A percentile compares a stretch with the other conserved stretches of the same genome.
Conservation (phyloP, 305 asterid species). For the Solanum hybrid region DNA sequence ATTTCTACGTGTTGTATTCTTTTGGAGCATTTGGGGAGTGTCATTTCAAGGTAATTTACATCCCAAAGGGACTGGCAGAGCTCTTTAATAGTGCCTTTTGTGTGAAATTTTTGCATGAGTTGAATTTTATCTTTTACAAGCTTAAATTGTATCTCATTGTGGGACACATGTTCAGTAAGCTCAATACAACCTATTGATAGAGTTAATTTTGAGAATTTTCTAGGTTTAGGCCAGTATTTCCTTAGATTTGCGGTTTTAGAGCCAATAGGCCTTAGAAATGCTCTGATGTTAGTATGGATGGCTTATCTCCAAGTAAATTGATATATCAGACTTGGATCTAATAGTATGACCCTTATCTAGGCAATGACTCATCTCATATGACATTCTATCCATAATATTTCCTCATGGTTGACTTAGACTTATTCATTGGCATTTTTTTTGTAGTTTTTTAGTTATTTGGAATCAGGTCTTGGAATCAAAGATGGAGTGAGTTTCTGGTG, state of each 20-base stretch:
- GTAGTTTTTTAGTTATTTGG: not conserved
- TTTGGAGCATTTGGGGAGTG: not conserved
- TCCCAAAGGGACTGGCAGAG: not conserved
- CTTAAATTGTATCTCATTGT: not conserved
- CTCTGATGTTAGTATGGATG: not conserved
- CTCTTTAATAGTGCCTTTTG: not conserved
- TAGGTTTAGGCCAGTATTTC: not conserved
- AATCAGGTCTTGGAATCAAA: not conserved
- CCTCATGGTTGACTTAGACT: not conserved
- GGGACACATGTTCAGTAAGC: not conserved
- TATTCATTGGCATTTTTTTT: not conserved
- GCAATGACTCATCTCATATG: not conserved
- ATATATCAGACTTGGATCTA: not conserved
- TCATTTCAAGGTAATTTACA: not conserved
- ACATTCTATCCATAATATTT: not conserved
- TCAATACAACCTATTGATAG: not conserved
- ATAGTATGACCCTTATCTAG: not conserved
- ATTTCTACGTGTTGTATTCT: too few species aligned
- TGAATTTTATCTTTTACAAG: not conserved
- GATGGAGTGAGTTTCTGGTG: not conserved
- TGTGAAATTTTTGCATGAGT: not conserved
- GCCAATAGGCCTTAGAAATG: not conserved
- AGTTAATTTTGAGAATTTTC: not conserved
- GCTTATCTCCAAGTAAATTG: not conserved
- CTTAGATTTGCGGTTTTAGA: not conserved